These are phyloP conservation scores for Martiniozyma asiatica DNA, from an alignment of 1,139 yeast species.

Conservation along the genomic window DNA sequence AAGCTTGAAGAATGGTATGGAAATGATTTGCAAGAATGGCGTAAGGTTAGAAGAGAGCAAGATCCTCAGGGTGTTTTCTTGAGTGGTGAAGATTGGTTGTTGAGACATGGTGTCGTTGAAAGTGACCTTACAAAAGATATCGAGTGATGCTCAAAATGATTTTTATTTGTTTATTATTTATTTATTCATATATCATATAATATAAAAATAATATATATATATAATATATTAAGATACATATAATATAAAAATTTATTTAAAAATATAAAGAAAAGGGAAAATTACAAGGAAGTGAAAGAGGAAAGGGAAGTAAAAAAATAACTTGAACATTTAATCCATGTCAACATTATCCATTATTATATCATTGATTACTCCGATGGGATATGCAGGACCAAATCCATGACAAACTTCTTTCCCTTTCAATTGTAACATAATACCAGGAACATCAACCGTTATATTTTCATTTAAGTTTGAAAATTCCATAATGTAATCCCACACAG, in stretches of 20 bases:
- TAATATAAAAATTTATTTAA: too few species aligned
- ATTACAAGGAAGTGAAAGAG: too few species aligned
- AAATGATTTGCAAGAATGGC: constrained; percentile 47
- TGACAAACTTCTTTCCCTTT: constrained; percentile 67
- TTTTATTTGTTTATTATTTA: too few species aligned
- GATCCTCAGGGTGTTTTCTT: constrained; percentile 80
- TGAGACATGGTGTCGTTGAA: constrained; percentile 60
- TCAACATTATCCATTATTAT: constrained; percentile 14
- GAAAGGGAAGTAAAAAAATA: too few species aligned
- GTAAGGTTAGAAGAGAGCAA: constrained; percentile 45
- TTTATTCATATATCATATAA: too few species aligned
- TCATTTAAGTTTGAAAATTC: constrained; percentile 38
- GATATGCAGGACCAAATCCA: constrained; percentile 76
- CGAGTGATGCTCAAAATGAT: too few species aligned
- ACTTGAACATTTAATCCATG: too few species aligned
- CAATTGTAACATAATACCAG: constrained; percentile 42
- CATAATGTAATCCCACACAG: constrained; percentile 70
- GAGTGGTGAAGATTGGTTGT: constrained; percentile 68
- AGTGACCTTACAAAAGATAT: too few species aligned
- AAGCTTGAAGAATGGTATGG: constrained; percentile 76
- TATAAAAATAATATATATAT: too few species aligned
- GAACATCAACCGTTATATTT: constrained; percentile 40
- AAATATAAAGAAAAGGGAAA: too few species aligned
- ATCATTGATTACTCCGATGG: constrained; percentile 35
- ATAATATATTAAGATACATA: too few species aligned